Base-by-base conservation (phyloP, 2,329 filamentous ascomycete genomes). In the Talaromyces sp. region DNA sequence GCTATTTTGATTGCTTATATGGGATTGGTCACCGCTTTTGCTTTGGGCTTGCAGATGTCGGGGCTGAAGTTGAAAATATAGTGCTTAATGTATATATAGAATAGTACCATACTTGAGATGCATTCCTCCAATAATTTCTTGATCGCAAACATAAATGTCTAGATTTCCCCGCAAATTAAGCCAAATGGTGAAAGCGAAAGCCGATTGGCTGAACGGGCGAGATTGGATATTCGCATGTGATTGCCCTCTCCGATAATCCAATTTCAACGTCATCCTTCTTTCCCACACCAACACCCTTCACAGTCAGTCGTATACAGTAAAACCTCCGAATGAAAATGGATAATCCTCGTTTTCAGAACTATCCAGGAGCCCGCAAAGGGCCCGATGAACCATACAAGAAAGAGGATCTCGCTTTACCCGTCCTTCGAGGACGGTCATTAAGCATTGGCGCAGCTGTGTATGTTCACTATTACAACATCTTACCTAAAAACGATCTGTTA, bases 1-100 rank as follows among this genome's bases (percentile, higher is more conserved):
- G 88, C 77, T 0, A 87, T 97, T 39, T 76, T 99, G 68, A 77
- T 92, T 24, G 86, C 76, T 5, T 98, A 98, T 77, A 89, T 89
- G 60, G 85, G 81, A 2, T 79, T 84, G 0, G 67, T 97, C 52
- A 90, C 91, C 0, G 85, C 78, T 0, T 74, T 91, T 58, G 94
- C 92, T 1, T 62, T 81, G 66, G 74, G 67, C 2, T 70, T 82
- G 71, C 75, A 81, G 67, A 68, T 69, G 37, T 73, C 71, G 43
- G 79, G 79, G 63, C 67, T 81, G 24, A 74, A 70, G 45, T 41
- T 72, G 64, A 72, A 68, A 62, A 58, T 72, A 60, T 73, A 66
- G 62, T 16, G 9, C 19, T 37, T 56, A n/a, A 16, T 60, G 49
- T 16, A 31, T 43, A 47, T 58, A 58, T 52, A 52, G 16, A 52